Base-by-base conservation (phyloP, 2,329 filamentous ascomycete species). In the Botrytis paeoniae region DNA sequence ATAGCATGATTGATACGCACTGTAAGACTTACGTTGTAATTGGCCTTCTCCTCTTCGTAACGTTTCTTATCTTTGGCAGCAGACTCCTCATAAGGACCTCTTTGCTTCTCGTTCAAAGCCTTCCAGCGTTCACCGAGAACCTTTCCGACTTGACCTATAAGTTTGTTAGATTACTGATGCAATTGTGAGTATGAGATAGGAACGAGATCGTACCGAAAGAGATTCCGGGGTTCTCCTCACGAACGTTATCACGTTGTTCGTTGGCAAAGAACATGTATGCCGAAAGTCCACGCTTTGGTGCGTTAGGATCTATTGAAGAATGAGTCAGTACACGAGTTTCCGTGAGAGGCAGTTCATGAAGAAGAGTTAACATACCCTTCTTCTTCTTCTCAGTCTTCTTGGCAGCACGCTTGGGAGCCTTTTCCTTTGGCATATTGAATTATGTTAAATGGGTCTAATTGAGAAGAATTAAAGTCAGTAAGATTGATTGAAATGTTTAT, bases 231-330 rank as follows among this genome's bases (percentile, higher is more conserved):
- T 98, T 98, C 85, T 98, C 95, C 83, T 97, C 94, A 80, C 96
- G 94, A 80, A 99, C 96, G 84, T 96, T 97, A 83, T 98, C 95
- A 80, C 96, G 95, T 86, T 98, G 94, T 86, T 98, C 96, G 82
- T 98, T 98, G 90, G 96, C 96, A 84, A 98, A 99, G 92, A 98
- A 98, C 96, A 99, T 99, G 91, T 99, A 99, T 77, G 96, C 96
- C 71, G 96, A 98, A 69, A 99, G 93, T 87, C 95, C 96, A 85
- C 96, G 94, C 94, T 98, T 99, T 84, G 96, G 96, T 75, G 95
- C 95, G 86, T 98, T 98, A 82, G 89, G 80, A 87, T 92, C 94
- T 96, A 97, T 32, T 0, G 37, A 32, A 29, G 60, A 37, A 32
- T 4, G 20, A 43, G 41, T 64, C n/a, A 41, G 74, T 76, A 68